phyloP scores from a whole-genome alignment of 2,329 filamentous ascomycete species.

The Monilinia laxa region DNA sequence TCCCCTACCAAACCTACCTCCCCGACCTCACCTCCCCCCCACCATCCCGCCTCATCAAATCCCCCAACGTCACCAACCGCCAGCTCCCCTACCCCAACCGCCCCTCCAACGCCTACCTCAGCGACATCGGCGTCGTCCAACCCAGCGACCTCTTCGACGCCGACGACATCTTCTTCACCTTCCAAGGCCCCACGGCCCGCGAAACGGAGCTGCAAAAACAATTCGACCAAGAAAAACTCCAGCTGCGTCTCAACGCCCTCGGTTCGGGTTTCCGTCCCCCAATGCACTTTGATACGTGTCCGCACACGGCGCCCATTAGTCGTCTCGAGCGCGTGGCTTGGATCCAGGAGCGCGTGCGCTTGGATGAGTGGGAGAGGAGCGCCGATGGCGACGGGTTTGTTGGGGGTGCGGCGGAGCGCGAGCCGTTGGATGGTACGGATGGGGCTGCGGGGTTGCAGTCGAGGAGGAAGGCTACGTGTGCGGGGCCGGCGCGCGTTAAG shows the following conservation, averaged over 20 bases:
- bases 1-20: neutral
- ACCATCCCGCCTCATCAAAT: constrained; percentile 9
- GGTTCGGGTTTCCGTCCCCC: neutral
- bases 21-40: constrained; percentile 5
- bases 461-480: neutral
- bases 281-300: constrained; percentile 1
- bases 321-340: neutral
- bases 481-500: neutral
- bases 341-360: neutral
- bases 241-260: neutral
- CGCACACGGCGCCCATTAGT: neutral
- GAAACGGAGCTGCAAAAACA: neutral
- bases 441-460: no score
- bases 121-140: neutral
- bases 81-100: neutral
- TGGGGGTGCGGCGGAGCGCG: neutral
- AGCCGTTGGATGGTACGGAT: neutral
- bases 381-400: neutral
- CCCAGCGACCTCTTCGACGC: constrained; percentile 9
- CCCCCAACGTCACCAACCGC: neutral
- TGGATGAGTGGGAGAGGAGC: neutral
- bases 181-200: neutral
- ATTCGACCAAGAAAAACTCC: neutral
- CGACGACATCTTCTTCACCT: neutral
- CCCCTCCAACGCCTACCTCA: neutral